Percentiles rank a stretch among this genome's conserved stretches.
These are phyloP conservation scores for Macadamia integrifolia DNA, from an alignment of 164 flowering plant genomes.

Conservation along the genomic window DNA sequence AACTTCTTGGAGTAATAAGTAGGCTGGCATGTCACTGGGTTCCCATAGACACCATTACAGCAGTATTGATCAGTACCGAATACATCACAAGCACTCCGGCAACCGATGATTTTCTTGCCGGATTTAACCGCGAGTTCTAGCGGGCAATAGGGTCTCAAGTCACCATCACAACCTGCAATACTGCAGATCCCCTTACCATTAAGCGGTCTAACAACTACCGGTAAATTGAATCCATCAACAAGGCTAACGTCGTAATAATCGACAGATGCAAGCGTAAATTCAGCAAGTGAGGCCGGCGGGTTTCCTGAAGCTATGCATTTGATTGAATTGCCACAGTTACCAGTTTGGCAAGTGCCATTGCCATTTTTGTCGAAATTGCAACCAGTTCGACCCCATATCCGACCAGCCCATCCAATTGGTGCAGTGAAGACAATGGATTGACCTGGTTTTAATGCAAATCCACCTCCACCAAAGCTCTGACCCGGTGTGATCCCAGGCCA, in stretches of 20 bases:
- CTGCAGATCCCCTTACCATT: conserved; percentile 74
- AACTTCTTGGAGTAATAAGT: conserved; percentile 73
- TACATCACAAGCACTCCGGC: conserved; percentile 89
- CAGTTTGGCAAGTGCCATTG: conserved; percentile 67
- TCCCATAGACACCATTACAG: conserved; percentile 61
- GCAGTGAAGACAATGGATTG: conserved; percentile 55
- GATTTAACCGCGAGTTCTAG: conserved; percentile 52
- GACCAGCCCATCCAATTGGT: conserved; percentile 76
- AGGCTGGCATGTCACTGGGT: conserved; percentile 51
- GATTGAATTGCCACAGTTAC: conserved; percentile 57
- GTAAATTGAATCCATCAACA: conserved; percentile 86
- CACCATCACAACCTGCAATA: conserved; percentile 64
- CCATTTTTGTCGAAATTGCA: conserved; percentile 73
- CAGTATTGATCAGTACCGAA: conserved; percentile 80
- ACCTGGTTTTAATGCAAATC: conserved; percentile 53
- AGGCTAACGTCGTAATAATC: conserved; percentile 95
- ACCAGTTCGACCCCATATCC: conserved; percentile 95
- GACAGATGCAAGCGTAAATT: conserved; percentile 57
- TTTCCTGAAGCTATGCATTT: conserved; percentile 65
- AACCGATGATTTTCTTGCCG: conserved; percentile 44
- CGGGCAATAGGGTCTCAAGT: conserved; percentile 60
- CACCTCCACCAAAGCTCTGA: conserved; percentile 58
- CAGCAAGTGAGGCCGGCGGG: conserved; percentile 81
- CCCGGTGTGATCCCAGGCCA: conserved; percentile 88
- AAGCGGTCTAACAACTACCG: conserved; percentile 49